Evolutionary conservation across 176 grass and related monocot species (phyloP).

Genomic region (Cenchrus fungigraminus): DNA sequence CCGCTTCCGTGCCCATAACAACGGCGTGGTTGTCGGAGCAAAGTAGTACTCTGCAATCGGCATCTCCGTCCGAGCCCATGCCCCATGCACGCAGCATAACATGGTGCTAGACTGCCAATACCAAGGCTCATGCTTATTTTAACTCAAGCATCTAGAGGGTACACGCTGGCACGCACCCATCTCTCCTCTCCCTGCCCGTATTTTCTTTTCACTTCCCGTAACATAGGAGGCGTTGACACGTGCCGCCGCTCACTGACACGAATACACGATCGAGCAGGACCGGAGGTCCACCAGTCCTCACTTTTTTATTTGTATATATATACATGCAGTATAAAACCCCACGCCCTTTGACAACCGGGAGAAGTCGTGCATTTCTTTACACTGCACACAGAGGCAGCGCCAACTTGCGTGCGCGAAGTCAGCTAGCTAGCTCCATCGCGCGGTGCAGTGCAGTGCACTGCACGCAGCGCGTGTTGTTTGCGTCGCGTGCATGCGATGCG

Average conservation of each 20-base stretch:
- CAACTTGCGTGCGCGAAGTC: not conserved
- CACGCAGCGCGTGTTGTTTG: not conserved
- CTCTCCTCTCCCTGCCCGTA: too few relatives aligned
- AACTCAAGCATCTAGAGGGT: not conserved
- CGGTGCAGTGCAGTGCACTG: not conserved
- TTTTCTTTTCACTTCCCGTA: not conserved
- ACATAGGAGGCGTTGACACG: slow-evolving; percentile 1
- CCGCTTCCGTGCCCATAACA: not conserved
- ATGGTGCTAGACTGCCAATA: not conserved
- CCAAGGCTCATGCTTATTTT: not conserved
- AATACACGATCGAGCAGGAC: not conserved
- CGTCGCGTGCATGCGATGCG: slow-evolving; percentile 13
- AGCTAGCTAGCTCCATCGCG: slow-evolving; percentile 5
- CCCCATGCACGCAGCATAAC: not conserved
- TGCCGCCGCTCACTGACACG: not conserved
- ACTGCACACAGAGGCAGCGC: not conserved
- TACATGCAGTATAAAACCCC: too few relatives aligned
- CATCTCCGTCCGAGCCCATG: not conserved
- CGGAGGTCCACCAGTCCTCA: not conserved
- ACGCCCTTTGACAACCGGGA: not conserved
- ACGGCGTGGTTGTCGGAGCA: not conserved
- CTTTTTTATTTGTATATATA: not conserved
- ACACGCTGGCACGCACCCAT: not conserved
- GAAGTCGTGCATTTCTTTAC: not conserved
- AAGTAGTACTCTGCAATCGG: not conserved